Evolutionary conservation across 495 filamentous ascomycete genomes (phyloP).

Genomic region (Physcia stellaris): DNA sequence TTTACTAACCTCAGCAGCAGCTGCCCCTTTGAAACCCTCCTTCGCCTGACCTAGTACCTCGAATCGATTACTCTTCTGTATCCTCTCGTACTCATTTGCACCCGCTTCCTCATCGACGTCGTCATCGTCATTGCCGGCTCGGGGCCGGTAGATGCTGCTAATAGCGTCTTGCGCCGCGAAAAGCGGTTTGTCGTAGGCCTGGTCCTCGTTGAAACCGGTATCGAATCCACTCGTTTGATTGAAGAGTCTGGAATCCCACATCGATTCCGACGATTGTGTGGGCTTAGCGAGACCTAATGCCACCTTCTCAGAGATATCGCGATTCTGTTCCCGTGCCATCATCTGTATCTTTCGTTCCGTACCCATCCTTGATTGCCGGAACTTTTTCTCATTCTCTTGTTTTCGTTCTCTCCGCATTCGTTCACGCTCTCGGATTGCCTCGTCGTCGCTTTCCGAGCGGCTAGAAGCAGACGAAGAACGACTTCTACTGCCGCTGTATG

Average conservation of each 20-base stretch:
- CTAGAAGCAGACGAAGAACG: conserved; percentile 41
- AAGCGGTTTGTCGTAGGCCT: conserved; percentile 91
- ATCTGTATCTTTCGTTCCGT: conserved; percentile 79
- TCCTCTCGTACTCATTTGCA: conserved; percentile 70
- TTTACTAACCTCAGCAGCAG: conserved; percentile 63
- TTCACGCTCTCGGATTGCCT: conserved; percentile 56
- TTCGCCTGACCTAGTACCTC: conserved; percentile 81
- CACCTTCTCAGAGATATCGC: conserved; percentile 96
- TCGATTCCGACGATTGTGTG: conserved; percentile 72
- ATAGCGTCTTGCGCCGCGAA: conserved; percentile 96
- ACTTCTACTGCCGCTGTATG: conserved; percentile 36
- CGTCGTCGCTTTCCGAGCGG: conserved; percentile 49
- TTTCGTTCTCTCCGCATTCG: conserved; percentile 63
- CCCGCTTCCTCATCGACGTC: conserved; percentile 72
- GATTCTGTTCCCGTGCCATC: conserved; percentile 87
- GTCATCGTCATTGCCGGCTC: conserved; percentile 48
- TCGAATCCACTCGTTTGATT: conserved; percentile 86
- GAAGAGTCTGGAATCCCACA: conserved; percentile 95
- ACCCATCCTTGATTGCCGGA: conserved; percentile 92
- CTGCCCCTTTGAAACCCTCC: conserved; percentile 74
- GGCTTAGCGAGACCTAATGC: conserved; percentile 92
- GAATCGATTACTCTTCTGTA: conserved; percentile 71
- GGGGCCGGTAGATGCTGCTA: conserved; percentile 83
- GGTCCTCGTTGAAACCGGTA: conserved; percentile 91
- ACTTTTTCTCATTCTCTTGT: conserved; percentile 72